Percentiles rank a stretch among this genome's conserved stretches.
phyloP scores from a whole-genome alignment of 352 stramenopile species.

The Phytophthora tentaculata region DNA sequence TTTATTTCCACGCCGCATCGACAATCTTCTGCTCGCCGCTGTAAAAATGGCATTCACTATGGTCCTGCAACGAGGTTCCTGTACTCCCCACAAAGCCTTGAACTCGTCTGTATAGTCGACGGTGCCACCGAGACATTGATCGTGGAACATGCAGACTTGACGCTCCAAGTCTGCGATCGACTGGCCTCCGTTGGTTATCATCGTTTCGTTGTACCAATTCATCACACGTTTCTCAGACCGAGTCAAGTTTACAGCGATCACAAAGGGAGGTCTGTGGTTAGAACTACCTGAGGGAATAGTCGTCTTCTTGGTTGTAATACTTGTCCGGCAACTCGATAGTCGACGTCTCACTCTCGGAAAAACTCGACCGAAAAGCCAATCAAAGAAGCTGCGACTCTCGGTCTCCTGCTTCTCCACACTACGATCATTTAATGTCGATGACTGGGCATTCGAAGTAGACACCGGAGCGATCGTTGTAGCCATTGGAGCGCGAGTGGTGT shows the following conservation, averaged over 20 bases:
- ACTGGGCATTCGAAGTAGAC: neutral
- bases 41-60: conserved; percentile 49
- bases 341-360: conserved; percentile 12
- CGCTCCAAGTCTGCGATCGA: conserved; percentile 47
- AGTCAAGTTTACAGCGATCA: conserved; percentile 40
- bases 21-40: conserved; percentile 35
- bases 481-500: neutral
- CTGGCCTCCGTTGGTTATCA: conserved; percentile 26
- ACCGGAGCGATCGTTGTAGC: neutral
- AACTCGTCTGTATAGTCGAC: conserved; percentile 47
- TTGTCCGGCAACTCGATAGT: conserved; percentile 18
- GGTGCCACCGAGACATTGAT: conserved; percentile 52
- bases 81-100: conserved; percentile 47
- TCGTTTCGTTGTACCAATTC: conserved; percentile 43
- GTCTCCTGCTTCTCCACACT: conserved; percentile 1
- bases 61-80: conserved; percentile 38
- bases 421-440: neutral
- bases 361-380: conserved; percentile 18
- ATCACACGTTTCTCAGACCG: conserved; percentile 37
- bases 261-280: neutral
- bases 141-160: conserved; percentile 57
- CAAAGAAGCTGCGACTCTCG: conserved; percentile 16
- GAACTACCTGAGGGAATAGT: neutral
- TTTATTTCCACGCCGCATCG: conserved; percentile 34
- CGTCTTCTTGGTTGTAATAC: conserved; percentile 7